Percentiles rank a stretch among this genome's conserved stretches.
Conservation (phyloP, 495 filamentous ascomycete genomes). For the Penicillium cataractarum region DNA sequence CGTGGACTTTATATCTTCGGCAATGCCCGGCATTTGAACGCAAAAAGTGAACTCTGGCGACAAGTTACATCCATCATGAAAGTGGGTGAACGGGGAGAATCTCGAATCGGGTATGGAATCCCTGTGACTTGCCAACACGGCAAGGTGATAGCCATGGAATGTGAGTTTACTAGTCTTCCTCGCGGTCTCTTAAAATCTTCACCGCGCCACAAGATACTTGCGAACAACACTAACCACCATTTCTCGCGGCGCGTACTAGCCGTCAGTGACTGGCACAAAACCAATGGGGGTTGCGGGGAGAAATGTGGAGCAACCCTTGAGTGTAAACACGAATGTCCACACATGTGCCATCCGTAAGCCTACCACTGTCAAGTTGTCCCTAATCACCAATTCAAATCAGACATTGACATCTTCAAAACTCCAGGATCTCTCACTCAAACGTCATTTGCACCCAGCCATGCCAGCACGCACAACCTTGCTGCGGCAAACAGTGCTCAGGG, state of each 20-base stretch:
- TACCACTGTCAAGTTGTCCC: background rate
- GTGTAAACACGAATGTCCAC: conserved; percentile 46
- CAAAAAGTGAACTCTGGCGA: conserved; percentile 38
- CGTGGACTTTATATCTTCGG: conserved; percentile 89
- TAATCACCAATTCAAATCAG: background rate
- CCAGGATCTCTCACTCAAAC: conserved; percentile 6
- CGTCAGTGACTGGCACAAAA: conserved; percentile 52
- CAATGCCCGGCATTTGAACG: conserved; percentile 60
- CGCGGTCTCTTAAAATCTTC: too few relatives aligned
- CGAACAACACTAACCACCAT: background rate
- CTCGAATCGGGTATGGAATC: conserved; percentile 38
- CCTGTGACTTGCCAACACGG: conserved; percentile 48
- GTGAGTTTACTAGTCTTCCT: conserved; percentile 20
- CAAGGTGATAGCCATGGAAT: conserved; percentile 32
- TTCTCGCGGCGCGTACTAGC: conserved; percentile 17
- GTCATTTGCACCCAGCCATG: conserved; percentile 14
- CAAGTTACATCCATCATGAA: conserved; percentile 42
- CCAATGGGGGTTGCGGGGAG: conserved; percentile 52
- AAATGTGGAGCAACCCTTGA: conserved; percentile 36
- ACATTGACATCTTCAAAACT: background rate
- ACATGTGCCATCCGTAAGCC: conserved; percentile 45
- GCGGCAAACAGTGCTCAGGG: conserved; percentile 7
- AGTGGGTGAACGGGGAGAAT: background rate
- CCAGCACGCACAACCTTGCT: conserved; percentile 5
- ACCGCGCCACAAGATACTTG: background rate